These are phyloP conservation scores for Fusarium musae DNA, from an alignment of 2,329 filamentous ascomycete genomes.

Conservation along the genomic window DNA sequence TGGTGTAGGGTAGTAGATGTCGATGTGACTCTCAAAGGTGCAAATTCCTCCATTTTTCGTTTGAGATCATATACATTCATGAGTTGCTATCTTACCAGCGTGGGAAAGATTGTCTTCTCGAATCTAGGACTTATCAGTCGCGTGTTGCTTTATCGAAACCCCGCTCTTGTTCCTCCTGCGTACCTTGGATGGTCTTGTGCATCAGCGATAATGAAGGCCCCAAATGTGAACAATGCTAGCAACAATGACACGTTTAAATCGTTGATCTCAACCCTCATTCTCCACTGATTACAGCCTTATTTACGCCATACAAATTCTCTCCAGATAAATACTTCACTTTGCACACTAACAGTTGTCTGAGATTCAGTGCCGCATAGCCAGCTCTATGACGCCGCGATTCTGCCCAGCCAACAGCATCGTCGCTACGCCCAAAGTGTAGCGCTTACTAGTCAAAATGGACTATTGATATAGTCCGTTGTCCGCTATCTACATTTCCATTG, in stretches of 20 bases:
- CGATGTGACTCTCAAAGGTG: too few species aligned
- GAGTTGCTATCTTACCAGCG: neutral
- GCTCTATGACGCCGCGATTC: slow-evolving; percentile 11
- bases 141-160: neutral
- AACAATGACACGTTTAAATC: neutral
- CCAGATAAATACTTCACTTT: too few species aligned
- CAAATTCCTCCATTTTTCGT: neutral
- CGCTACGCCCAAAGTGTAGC: neutral
- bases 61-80: neutral
- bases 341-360: neutral
- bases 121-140: too few species aligned
- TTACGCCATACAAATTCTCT: too few species aligned
- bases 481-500: neutral
- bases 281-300: neutral
- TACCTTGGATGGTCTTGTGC: too few species aligned
- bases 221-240: neutral
- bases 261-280: neutral
- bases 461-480: slow-evolving; percentile 15
- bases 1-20: neutral
- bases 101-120: too few species aligned
- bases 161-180: neutral
- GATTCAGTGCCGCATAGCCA: neutral
- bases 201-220: neutral
- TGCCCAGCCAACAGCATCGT: neutral
- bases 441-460: neutral